These are phyloP conservation scores for Trichoderma lentiforme DNA, from an alignment of 2,329 filamentous ascomycete genomes.

Conservation along the genomic window DNA sequence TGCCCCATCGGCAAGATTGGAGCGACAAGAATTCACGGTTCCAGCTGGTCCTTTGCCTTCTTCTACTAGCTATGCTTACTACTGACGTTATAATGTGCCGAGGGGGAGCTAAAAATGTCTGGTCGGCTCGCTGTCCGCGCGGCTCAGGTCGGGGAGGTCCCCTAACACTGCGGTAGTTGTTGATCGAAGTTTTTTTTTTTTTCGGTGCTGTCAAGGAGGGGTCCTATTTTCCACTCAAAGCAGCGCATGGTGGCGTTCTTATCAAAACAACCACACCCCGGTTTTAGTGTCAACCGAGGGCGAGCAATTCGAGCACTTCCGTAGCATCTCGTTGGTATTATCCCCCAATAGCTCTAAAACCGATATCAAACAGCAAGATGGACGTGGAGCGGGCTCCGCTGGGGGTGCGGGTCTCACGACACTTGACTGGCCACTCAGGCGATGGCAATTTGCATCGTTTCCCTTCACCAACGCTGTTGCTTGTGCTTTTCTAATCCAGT, in stretches of 20 bases:
- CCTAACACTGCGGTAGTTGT: neutral
- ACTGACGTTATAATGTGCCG: neutral
- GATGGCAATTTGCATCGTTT: slow-evolving; percentile 22
- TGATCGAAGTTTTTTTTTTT: neutral
- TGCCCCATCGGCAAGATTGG: neutral
- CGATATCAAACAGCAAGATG: slow-evolving; percentile 3
- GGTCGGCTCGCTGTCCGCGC: neutral
- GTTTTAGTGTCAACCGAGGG: neutral
- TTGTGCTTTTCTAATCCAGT: neutral
- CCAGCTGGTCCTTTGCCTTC: neutral
- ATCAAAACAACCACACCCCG: neutral
- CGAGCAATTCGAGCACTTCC: neutral
- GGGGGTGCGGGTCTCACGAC: slow-evolving; percentile 11
- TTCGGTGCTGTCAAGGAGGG: neutral
- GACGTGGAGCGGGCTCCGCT: slow-evolving; percentile 12
- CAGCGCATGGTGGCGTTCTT: neutral
- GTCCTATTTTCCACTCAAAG: neutral
- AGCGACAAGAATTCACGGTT: neutral
- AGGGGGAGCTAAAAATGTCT: neutral
- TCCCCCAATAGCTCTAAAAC: neutral
- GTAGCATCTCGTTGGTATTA: neutral
- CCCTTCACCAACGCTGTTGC: neutral
- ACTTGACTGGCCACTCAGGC: slow-evolving; percentile 19
- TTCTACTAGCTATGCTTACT: neutral
- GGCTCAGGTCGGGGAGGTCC: neutral